Evolutionary conservation across 1,284 basidiomycete species (phyloP).

Genomic region (Cutaneotrichosporon cyanovorans): DNA sequence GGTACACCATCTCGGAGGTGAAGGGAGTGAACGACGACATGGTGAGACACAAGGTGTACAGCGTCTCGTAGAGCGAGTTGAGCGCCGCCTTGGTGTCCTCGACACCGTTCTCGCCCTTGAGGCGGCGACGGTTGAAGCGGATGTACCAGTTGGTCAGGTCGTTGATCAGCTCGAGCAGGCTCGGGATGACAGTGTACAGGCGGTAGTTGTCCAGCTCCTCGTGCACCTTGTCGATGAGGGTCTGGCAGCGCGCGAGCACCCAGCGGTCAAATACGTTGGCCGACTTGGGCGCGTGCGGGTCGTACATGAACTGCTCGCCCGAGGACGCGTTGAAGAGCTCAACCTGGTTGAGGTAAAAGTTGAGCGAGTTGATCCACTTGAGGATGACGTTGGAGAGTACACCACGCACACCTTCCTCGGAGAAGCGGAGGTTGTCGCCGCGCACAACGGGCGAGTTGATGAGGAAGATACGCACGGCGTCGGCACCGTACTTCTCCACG

Average conservation of each 20-base stretch:
- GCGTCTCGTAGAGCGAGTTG: constrained; percentile 91
- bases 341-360: constrained; percentile 97
- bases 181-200: constrained; percentile 97
- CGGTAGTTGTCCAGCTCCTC: constrained; percentile 95
- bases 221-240: constrained; percentile 82
- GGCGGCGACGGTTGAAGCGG: constrained; percentile 89
- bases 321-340: constrained; percentile 77
- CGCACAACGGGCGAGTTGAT: constrained; percentile 99
- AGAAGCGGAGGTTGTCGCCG: constrained; percentile 94
- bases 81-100: constrained; percentile 84
- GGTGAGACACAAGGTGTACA: constrained; percentile 89
- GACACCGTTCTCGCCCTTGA: constrained; percentile 90
- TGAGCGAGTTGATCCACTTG: constrained; percentile 99
- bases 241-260: constrained; percentile 96
- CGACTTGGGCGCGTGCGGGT: constrained; percentile 74
- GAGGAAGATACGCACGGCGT: constrained; percentile 94
- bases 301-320: constrained; percentile 74
- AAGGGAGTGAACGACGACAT: constrained; percentile 99
- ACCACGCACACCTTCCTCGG: constrained; percentile 95
- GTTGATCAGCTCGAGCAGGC: constrained; percentile 82
- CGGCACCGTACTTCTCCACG: constrained; percentile 88
- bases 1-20: constrained; percentile 94
- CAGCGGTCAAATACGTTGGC: constrained; percentile 97
- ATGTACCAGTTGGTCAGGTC: constrained; percentile 99
- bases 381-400: constrained; percentile 90